Evolutionary conservation across 116 monocot species (phyloP), one percentile per base, ranked within the genome.

Genomic region (Papilionanthe hybrid): DNA sequence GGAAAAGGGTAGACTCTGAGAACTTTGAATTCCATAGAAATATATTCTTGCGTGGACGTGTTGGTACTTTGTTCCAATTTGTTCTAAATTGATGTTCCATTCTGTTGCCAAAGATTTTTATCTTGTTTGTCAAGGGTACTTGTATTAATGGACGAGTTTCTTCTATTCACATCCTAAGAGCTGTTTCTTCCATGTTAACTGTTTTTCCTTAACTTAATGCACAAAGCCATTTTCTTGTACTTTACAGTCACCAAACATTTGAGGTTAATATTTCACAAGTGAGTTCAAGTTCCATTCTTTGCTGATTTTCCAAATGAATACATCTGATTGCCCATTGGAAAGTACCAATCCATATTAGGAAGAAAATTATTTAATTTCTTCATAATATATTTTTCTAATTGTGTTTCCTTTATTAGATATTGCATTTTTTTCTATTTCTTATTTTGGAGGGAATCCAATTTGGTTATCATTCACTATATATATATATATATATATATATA

Each of bases 11-110:
- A 73, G 37, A 73, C 20, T 73, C 23, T 22, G 11, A 73, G 42
- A 73, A 73, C 73, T 42, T 43, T 15, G 72, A 72, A 72, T 72
- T 72, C 19, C n/a, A 44, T 73, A 44, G 44, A 71, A 30, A n/a
- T 42, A 8, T 73, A 43, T 73, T 6, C 73, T 44, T 73, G 5
- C 20, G 41, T 9, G 43, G 44, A 15, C 22, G 28, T 9, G 22
- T 9, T 73, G 73, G n/a, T n/a, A 73, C 41, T 13, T 73, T 18
- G 44, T 73, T 73, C 15, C n/a, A 73, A 43, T 3, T 43, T 73
- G 29, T 37, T 15, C 15, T 69, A 37, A 2, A 37, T 69, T 69
- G 69, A 37, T 69, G 28, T 69, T 69, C 37, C 37, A 37, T 69
- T 69, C 32, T 37, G 69, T 69, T 15, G 37, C 69, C 37, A 32